Evolutionary conservation across 2,329 filamentous ascomycete species (phyloP).

Genomic region (Aspergillus caelatus): DNA sequence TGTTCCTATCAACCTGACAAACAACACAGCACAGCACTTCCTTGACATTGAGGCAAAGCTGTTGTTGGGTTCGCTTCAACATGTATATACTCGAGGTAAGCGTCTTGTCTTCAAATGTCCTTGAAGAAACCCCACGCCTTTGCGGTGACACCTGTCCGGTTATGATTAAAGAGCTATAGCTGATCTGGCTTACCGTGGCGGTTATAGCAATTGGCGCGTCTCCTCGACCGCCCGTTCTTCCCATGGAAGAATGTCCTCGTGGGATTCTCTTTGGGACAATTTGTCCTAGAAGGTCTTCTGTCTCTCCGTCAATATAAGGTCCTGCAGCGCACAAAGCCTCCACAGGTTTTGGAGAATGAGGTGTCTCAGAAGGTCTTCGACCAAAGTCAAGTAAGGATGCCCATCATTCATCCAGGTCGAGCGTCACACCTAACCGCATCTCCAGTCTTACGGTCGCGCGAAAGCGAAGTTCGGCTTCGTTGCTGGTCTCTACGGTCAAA

Average conservation of each 20-base stretch:
- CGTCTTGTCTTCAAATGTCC: not conserved
- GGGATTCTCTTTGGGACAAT: slow-evolving; percentile 91
- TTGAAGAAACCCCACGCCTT: not conserved
- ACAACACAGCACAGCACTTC: slow-evolving; percentile 12
- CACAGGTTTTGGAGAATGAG: slow-evolving; percentile 84
- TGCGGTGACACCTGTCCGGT: not conserved
- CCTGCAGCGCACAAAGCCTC: slow-evolving; percentile 75
- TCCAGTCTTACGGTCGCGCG: slow-evolving; percentile 83
- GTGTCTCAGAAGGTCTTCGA: slow-evolving; percentile 89
- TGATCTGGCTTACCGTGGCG: slow-evolving; percentile 19
- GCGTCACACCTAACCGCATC: not conserved
- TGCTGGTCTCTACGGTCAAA: slow-evolving; percentile 78
- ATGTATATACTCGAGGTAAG: slow-evolving; percentile 44
- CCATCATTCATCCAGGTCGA: not conserved
- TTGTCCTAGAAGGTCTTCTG: slow-evolving; percentile 85
- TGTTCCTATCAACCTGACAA: not conserved
- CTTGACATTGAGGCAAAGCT: not conserved
- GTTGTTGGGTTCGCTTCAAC: slow-evolving; percentile 20
- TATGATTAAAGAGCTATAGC: slow-evolving; percentile 10
- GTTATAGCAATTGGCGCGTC: slow-evolving; percentile 69
- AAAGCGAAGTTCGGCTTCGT: slow-evolving; percentile 89
- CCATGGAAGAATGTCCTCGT: slow-evolving; percentile 97
- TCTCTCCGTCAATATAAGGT: slow-evolving; percentile 88
- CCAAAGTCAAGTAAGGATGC: slow-evolving; percentile 72
- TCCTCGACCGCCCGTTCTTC: slow-evolving; percentile 88